Evolutionary conservation across 2,329 filamentous ascomycete species (phyloP), one percentile per base, ranked within the genome.

Genomic region (Fusarium sp.): DNA sequence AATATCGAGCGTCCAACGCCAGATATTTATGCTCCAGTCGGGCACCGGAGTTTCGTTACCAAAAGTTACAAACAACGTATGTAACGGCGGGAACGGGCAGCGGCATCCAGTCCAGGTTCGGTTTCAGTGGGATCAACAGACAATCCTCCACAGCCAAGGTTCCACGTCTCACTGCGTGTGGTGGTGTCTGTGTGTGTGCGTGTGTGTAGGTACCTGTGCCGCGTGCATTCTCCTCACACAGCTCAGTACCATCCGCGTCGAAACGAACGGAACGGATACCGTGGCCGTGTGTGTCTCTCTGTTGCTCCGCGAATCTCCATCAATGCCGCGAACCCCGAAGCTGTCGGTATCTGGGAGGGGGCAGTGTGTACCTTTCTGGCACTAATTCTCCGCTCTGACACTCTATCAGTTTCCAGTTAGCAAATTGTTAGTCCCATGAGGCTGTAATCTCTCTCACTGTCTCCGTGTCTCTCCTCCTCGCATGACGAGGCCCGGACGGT

Each of bases 301-400:
- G 27, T 29, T 51, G 18, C 55, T 64, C 67, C 67, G 67, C 67
- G 71, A 73, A 72, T 73, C 64, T 72, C 71, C 62, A 73, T 71
- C 67, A 60, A 73, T 73, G 61, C 71, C 71, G 71, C 61, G 72
- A 74, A 74, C 72, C 66, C 72, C 72, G 72, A 74, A 64, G 61
- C 53, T 56, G 68, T 65, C 72, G 72, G 72, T 70, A 73, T 74
- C 67, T 71, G 54, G 49, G 42, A 53, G 55, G 59, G 27, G 27
- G 10, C 8, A 29, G 27, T 29, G 57, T 40, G 42, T 27, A 49
- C 42, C 23, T 49, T 23, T 49, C 63, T 44, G 61, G 51, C 61
- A 25, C 61, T 65, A 49, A 49, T 49, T 49, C 42, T 49, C 42
- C 42, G 42, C 42, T 23, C 6, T 10, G 4, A 25, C 20, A 25